Percentiles rank a stretch among this genome's conserved stretches.
These are phyloP conservation scores for Trapa bicornis DNA, from an alignment of 345 rosid genomes.

Conservation along the genomic window DNA sequence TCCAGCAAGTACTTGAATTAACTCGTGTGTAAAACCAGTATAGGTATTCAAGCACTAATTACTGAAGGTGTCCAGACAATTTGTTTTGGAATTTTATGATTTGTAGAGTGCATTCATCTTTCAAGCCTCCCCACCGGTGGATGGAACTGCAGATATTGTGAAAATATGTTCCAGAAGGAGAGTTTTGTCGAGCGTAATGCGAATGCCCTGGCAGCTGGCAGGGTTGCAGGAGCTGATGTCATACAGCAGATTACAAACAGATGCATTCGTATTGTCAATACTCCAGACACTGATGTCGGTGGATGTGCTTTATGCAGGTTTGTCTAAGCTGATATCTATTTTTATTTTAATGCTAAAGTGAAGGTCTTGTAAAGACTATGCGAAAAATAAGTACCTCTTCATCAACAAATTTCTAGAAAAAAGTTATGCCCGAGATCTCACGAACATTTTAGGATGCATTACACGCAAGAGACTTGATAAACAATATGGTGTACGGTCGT, in stretches of 20 bases:
- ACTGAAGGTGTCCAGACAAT: background rate
- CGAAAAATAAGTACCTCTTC: too few species aligned
- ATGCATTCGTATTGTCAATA: conserved; percentile 76
- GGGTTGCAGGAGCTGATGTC: conserved; percentile 82
- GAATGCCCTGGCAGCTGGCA: conserved; percentile 86
- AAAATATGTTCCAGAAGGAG: conserved; percentile 46
- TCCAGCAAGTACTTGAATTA: background rate
- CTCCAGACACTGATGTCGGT: conserved; percentile 45
- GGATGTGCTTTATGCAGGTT: conserved; percentile 95
- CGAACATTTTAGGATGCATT: too few species aligned
- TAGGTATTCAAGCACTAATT: background rate
- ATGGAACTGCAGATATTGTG: conserved; percentile 81
- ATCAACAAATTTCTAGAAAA: too few species aligned
- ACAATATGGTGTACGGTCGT: background rate
- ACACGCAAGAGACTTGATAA: background rate
- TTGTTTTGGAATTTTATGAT: conserved; percentile 5
- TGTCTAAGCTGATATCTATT: background rate
- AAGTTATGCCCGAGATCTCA: too few species aligned
- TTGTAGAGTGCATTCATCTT: conserved; percentile 48
- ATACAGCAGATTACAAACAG: conserved; percentile 70
- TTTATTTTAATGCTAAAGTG: background rate
- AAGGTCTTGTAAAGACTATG: too few species aligned
- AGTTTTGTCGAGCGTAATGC: conserved; percentile 55
- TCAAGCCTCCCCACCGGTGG: conserved; percentile 44
- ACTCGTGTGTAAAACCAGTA: background rate